Evolutionary conservation across 2,329 filamentous ascomycete species (phyloP), one percentile per base, ranked within the genome.

Genomic region (Zymoseptoria ardabiliae): DNA sequence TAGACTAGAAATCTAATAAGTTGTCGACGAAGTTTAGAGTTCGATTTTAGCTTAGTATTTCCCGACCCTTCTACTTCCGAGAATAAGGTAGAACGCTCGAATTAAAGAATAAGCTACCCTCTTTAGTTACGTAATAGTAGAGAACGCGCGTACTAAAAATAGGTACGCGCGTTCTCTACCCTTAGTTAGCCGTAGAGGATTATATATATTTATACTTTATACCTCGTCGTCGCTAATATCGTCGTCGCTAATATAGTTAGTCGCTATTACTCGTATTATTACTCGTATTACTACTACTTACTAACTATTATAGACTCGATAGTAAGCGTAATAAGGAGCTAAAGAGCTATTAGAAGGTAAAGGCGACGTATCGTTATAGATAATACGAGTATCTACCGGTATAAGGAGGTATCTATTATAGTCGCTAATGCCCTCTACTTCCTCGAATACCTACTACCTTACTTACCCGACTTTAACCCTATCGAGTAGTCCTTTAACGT

Each of bases 311-410:
- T 41, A 41, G 10, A 41, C 35, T 41, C 3, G 3, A 13, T 17
- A 51, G 50, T 13, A 48, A 56, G 21, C 54, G 54, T 56, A 56
- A 56, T 30, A 17, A 28, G 50, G 21, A 49, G 28, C 21, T 50
- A 56, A 11, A 11, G 2, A n/a, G 3, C 17, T 25, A 49, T 7
- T 56, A 50, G 54, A 19, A 21, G 3, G 17, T 6, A 1, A 50
- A 21, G 35, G 13, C 17, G 22, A 56, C 21, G 4, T 20, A 28
- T 56, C 30, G 30, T 56, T 28, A 56, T 56, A 56, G 54, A 56
- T 21, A 56, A 56, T 22, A 22, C 45, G 9, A 50, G 6, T 2
- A 56, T 56, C 22, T 35, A 56, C n/a, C 23, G 30, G 28, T 50
- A 48, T 21, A 22, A 56, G 7, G 21, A 51, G 13, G 45, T 56